Evolutionary conservation across 805 yeast species (phyloP), one percentile per base, ranked within the genome.

Genomic region (Zygosaccharomyces siamensis): DNA sequence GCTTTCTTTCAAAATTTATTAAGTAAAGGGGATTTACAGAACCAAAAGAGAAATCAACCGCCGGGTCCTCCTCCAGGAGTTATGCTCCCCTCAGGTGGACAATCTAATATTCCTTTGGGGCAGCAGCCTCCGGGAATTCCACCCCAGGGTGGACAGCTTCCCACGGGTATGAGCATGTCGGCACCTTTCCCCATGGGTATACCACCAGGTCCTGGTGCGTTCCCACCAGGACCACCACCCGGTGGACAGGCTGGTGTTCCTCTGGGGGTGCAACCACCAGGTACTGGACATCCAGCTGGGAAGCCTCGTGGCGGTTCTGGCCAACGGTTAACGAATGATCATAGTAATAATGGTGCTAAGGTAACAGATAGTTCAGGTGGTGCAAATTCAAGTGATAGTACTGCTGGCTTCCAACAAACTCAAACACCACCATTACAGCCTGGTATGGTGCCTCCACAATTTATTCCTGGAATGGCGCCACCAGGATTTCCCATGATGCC

Each of bases 1-100:
- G 47, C 57, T n/a, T 64, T 64, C 45, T 64, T 64, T 50, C 68
- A 63, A 48, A 60, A 59, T 18, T 48, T 64, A 32, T 54, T 64
- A 30, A 63, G 60, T 37, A 64, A 58, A 45, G 63, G 61, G 38
- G 64, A 64, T 44, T 21, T 48, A 6, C 38, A 45, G 6, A 38
- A 47, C 23, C 31, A 28, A 37, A 49, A 38, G n/a, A 30, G 39
- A 12, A 46, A 45, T 18, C 16, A 38, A 35, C 36, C 38, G 5
- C 44, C 52, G 6, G 46, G 39, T 5, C 53, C 57, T 12, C 49
- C 51, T 14, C 53, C 58, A 7, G 51, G 50, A 14, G 42, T 49
- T 16, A 36, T 51, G 24, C 36, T 58, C 45, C 49, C 55, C 21
- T 54, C 59, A 16, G 45, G 41, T 10, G 35, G 39, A n/a, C 50